Base-by-base conservation (phyloP, 768 basidiomycete genomes). In the Harrya chromipes region DNA sequence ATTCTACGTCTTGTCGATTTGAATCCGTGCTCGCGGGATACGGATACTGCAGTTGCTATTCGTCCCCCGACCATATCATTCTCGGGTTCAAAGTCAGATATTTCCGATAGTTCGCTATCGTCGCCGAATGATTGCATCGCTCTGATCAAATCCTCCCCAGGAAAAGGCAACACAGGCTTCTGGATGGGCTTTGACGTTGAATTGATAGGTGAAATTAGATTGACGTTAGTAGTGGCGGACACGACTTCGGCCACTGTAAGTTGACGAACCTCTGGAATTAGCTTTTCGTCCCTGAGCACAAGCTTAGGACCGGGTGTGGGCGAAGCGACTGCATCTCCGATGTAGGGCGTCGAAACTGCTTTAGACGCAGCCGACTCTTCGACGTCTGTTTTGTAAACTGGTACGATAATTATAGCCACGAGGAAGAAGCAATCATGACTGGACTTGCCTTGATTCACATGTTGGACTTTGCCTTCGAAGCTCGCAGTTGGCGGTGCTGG, bases 381-480 rank as follows among this genome's bases (percentile, higher is more conserved):
- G n/a, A 49, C 5, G 37, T 59, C 45, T 17, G 66, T 68, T 47
- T 64, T 56, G 29, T 68, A 70, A 40, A 68, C 66, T 68, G 13
- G 24, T 33, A 24, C 17, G 8, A 54, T 20, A 4, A 6, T 24
- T 38, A 42, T 12, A 21, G 47, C 21, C 43, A 26, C 8, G 23
- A 40, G n/a, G 44, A 42, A 31, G 29, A 27, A 14, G 24, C 4
- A 26, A 38, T 50, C 8, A 2, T 12, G 11, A 8, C 13, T 12
- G 10, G 27, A 39, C 23, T 58, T 53, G 60, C 70, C 65, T 49
- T 65, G 43, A 29, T 63, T 55, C 21, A 68, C 64, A 31, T 55
- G 68, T 40, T 63, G 65, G 29, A 68, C 46, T 54, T 68, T 70
- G 23, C 58, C 64, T 49, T 66, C 68, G n/a, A 70, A 68, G 31